These are phyloP conservation scores for Podospora pseudopauciseta DNA, from an alignment of 495 filamentous ascomycete genomes.

Conservation along the genomic window DNA sequence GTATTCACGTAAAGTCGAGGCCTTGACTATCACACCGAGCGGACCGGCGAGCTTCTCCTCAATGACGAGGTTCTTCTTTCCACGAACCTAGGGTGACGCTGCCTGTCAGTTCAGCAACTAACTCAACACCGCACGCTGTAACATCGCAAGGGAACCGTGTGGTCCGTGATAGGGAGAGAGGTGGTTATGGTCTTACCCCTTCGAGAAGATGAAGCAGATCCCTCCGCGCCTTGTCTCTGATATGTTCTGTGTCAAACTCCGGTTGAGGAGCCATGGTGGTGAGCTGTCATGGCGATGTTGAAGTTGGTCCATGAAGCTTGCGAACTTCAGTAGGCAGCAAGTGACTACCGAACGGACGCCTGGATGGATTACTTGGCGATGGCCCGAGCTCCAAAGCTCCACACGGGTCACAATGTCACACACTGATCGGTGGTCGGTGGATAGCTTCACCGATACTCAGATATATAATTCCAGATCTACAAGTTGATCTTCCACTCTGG, in stretches of 20 bases:
- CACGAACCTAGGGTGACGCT: slow-evolving; percentile 65
- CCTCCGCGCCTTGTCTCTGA: slow-evolving; percentile 77
- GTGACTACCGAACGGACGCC: background rate
- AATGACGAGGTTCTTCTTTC: slow-evolving; percentile 97
- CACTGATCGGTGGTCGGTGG: background rate
- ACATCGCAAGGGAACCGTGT: background rate
- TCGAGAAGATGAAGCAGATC: slow-evolving; percentile 84
- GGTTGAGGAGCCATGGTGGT: slow-evolving; percentile 61
- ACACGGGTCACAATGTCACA: background rate
- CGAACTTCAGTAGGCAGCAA: background rate
- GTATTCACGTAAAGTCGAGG: slow-evolving; percentile 78
- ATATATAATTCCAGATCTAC: background rate
- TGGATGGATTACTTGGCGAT: background rate
- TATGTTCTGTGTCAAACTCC: slow-evolving; percentile 74
- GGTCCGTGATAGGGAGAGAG: background rate
- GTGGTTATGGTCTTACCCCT: slow-evolving; percentile 64
- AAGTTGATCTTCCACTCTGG: background rate
- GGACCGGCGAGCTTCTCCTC: slow-evolving; percentile 86
- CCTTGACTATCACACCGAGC: slow-evolving; percentile 87
- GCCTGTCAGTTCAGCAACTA: slow-evolving; percentile 29
- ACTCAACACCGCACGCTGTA: slow-evolving; percentile 5
- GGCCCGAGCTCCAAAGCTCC: slow-evolving; percentile 17
- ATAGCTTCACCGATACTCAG: background rate
- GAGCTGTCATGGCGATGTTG: slow-evolving; percentile 44
- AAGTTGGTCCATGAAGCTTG: slow-evolving; percentile 7